Base-by-base conservation (phyloP, 305 asterid genomes). In the Fraxinus sp. region DNA sequence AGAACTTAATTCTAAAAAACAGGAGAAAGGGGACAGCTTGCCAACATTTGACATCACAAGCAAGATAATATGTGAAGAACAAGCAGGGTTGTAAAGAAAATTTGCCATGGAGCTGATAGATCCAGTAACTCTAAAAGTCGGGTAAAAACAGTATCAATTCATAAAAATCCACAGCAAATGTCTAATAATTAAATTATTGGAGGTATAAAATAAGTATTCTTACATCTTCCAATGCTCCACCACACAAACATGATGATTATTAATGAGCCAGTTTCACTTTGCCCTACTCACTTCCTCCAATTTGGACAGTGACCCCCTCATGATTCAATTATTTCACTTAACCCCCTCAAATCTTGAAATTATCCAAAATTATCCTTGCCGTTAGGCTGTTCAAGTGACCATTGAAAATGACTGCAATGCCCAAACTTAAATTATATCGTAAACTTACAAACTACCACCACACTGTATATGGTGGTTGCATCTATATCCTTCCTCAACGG, bases 1-100 rank as follows among this genome's bases (percentile, higher is more conserved):
- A 55, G 49, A 80, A 41, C 39, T 32, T 13, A 82, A 66, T 24
- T 75, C 71, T 43, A 82, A 75, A 59, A 83, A 73, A 80, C 55
- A 62, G 24, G 28, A 72, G 76, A 55, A 79, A 22, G 46, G 33
- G 43, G 64, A 28, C 73, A 66, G 82, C 77, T 85, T 36, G 2
- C 78, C 36, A 37, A 64, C 49, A 66, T 30, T 52, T 43, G 37
- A 32, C 14, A 79, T 6, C 16, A 16, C 35, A 77, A 70, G 75
- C 66, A 68, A 22, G 36, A 18, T 52, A 75, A 39, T 7, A 22
- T 52, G 43, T 66, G 59, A 79, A 55, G 37, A 66, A 49, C 41
- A 79, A 77, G 79, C 1, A 24, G 26, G 74, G 81, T 41, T 55
- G 32, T 49, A 64, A 28, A 33, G 28, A 20, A 82, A 43, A 66